These are phyloP conservation scores for Kurtzmaniella quercitrusa DNA, from an alignment of 1,139 yeast genomes.

Conservation along the genomic window DNA sequence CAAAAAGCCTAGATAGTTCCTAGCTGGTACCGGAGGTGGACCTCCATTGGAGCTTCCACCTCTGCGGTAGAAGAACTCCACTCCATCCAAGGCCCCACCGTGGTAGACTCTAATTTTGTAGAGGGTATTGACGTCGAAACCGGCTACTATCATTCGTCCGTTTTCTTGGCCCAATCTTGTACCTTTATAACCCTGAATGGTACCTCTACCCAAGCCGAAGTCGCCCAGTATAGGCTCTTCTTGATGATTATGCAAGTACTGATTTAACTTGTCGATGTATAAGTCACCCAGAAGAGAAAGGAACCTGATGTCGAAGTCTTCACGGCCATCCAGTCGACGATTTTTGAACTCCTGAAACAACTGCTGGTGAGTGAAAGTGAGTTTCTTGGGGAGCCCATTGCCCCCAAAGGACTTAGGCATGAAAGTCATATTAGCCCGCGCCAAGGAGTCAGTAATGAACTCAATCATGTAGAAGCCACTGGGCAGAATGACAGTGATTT, in stretches of 20 bases:
- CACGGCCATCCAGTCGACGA: slow-evolving; percentile 16
- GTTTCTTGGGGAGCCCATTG: slow-evolving; percentile 50
- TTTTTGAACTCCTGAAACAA: slow-evolving; percentile 37
- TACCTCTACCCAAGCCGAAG: slow-evolving; percentile 37
- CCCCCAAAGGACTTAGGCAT: slow-evolving; percentile 56
- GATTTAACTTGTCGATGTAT: slow-evolving; percentile 27
- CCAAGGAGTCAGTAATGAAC: slow-evolving; percentile 56
- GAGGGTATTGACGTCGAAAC: slow-evolving; percentile 29
- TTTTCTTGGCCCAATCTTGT: slow-evolving; percentile 34
- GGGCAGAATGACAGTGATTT: slow-evolving; percentile 43
- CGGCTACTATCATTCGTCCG: slow-evolving; percentile 16
- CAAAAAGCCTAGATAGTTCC: slow-evolving; percentile 35
- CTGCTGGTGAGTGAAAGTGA: slow-evolving; percentile 45
- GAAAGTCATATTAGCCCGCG: slow-evolving; percentile 59
- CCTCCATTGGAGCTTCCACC: slow-evolving; percentile 6
- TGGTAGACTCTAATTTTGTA: slow-evolving; percentile 56
- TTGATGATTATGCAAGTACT: slow-evolving; percentile 12
- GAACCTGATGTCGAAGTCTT: slow-evolving; percentile 46
- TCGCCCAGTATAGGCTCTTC: slow-evolving; percentile 27
- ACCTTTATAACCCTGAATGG: slow-evolving; percentile 44
- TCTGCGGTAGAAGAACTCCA: slow-evolving; percentile 26
- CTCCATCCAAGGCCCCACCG: slow-evolving; percentile 79
- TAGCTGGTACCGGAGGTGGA: slow-evolving; percentile 43
- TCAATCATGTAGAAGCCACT: slow-evolving; percentile 77
- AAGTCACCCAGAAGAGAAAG: slow-evolving; percentile 42